Conservation (phyloP, 345 rosid genomes). For the Eutrema heterophyllum region DNA sequence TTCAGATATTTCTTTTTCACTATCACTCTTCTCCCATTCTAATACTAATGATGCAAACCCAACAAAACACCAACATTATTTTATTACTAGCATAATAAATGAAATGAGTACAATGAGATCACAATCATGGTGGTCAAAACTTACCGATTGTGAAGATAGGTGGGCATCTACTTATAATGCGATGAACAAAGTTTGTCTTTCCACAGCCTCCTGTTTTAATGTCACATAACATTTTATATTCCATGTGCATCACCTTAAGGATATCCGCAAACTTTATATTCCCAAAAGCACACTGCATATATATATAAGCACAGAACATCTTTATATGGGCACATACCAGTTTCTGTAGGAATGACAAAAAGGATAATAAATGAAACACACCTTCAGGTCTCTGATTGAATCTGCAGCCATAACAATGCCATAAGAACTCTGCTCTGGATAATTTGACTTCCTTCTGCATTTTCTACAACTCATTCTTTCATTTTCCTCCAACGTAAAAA, state of each 20-base stretch:
- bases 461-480: slow-evolving; percentile 3
- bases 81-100: background rate
- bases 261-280: slow-evolving; percentile 4
- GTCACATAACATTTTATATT: background rate
- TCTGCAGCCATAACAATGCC: background rate
- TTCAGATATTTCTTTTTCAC: background rate
- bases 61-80: background rate
- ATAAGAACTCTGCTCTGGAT: slow-evolving; percentile 1
- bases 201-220: slow-evolving; percentile 12
- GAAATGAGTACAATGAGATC: background rate
- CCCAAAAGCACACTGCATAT: slow-evolving; percentile 3
- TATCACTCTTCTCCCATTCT: background rate
- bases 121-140: background rate
- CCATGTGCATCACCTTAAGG: background rate
- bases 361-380: background rate
- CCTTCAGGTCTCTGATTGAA: slow-evolving; percentile 9
- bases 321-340: background rate
- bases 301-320: background rate
- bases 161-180: background rate
- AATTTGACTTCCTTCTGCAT: background rate
- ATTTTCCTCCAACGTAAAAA: background rate
- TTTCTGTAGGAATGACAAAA: background rate
- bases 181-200: background rate
- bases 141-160: slow-evolving; percentile 2
- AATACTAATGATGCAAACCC: slow-evolving; percentile 7